A percentile compares a stretch with the other conserved stretches of the same genome.
Conservation (phyloP, 176 grass and related monocot species). For the Juncus effusus region DNA sequence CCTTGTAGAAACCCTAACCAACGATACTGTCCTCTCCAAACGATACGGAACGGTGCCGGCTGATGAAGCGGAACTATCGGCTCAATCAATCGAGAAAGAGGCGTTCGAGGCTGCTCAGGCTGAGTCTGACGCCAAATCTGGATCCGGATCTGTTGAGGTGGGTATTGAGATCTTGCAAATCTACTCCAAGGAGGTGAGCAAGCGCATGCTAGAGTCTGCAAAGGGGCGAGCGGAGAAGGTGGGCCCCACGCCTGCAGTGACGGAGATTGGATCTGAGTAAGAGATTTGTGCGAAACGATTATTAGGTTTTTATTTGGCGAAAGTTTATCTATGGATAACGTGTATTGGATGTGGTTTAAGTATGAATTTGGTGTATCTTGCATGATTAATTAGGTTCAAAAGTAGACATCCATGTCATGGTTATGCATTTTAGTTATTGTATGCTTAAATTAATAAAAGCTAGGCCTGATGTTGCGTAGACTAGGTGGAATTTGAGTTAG, state of each 20-base stretch:
- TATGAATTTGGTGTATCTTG: constrained; percentile 6
- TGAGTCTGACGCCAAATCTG: not conserved
- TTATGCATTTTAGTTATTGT: too few relatives aligned
- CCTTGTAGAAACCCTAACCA: constrained; percentile 65
- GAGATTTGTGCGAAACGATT: constrained; percentile 7
- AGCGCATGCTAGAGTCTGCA: constrained; percentile 57
- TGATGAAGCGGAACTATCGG: constrained; percentile 46
- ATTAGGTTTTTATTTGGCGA: not conserved
- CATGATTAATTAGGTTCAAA: constrained; percentile 17
- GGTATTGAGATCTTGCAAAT: constrained; percentile 71
- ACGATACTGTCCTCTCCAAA: constrained; percentile 61
- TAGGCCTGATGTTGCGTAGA: too few relatives aligned
- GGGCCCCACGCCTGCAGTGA: not conserved
- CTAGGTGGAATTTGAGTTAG: too few relatives aligned
- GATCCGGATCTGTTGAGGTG: constrained; percentile 48
- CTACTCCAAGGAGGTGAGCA: constrained; percentile 87
- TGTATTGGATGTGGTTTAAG: not conserved
- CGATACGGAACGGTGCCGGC: constrained; percentile 60
- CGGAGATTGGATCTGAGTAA: constrained; percentile 12
- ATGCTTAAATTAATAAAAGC: too few relatives aligned
- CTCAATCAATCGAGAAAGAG: constrained; percentile 67
- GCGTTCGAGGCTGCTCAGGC: constrained; percentile 43
- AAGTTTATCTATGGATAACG: not conserved
- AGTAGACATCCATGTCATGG: not conserved
- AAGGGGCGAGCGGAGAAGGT: constrained; percentile 42